Evolutionary conservation across 2,329 filamentous ascomycete species (phyloP), one percentile per base, ranked within the genome.

Genomic region (Myriangium duriaei): DNA sequence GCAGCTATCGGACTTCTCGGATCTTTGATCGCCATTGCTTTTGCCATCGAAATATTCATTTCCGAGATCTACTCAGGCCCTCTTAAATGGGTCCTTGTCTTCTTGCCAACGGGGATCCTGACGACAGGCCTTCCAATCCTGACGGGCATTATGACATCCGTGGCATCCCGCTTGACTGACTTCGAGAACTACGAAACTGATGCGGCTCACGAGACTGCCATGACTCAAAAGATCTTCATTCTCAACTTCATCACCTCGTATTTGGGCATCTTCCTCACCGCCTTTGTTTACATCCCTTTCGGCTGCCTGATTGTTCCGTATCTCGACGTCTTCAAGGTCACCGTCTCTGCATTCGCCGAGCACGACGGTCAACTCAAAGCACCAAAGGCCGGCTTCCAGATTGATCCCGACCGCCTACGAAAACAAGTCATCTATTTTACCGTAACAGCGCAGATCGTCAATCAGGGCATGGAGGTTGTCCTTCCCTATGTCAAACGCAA

Each of bases 191-290:
- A 96, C 56, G 81, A 87, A 50, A 96, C 85, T 0, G 72, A 81
- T 41, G 84, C 87, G 47, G 79, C 78, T 11, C 81, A 94, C 51
- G 76, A 93, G 43, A 75, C 81, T 13, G 81, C 87, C 2, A 73
- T 94, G 54, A 84, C 91, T 0, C 78, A 83, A 42, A 98, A 98
- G 65, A 81, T 93, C 21, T 96, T 98, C 52, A 77, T 96, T 11
- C 74, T 96, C 52, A 93, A 95, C 64, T 94, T 95, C 61, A 88
- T 96, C 60, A 93, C 86, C 4, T 93, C 87, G 0, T 96, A 95
- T 56, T 76, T 93, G 37, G 82, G 85, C 1, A 79, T 92, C n/a
- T 79, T 93, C 53, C 71, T 96, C 12, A 95, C 87, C 0, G 84
- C 87, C 0, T 96, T 95, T 49, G 76, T 95, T 45, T 96, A 95